These are phyloP conservation scores for Cylindrotheca closterium DNA, from an alignment of 108 stramenopile genomes.

Conservation along the genomic window DNA sequence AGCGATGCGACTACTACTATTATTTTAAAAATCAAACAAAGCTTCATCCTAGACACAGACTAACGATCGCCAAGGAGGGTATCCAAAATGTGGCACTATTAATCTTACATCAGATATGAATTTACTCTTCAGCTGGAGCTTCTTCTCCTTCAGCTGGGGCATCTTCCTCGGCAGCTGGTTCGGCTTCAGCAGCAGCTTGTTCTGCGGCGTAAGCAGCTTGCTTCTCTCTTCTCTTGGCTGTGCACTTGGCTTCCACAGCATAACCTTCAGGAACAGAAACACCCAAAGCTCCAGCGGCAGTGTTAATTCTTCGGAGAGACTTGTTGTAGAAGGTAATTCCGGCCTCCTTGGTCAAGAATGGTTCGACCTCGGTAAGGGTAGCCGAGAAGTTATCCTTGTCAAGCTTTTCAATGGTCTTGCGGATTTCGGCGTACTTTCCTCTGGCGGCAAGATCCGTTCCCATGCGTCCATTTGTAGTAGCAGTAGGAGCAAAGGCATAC, in stretches of 20 bases:
- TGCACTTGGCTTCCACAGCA: conserved; percentile 62
- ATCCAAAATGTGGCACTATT: too few species aligned
- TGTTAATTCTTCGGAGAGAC: conserved; percentile 45
- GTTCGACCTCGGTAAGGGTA: conserved; percentile 48
- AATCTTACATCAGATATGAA: too few species aligned
- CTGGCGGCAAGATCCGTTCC: neutral
- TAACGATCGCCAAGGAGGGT: too few species aligned
- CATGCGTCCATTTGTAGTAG: neutral
- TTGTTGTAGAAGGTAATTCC: conserved; percentile 56
- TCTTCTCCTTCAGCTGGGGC: conserved; percentile 31
- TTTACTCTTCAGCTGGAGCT: conserved; percentile 1
- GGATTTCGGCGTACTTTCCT: conserved; percentile 50
- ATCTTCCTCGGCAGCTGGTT: conserved; percentile 35
- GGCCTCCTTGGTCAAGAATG: conserved; percentile 56
- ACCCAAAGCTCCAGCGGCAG: conserved; percentile 43
- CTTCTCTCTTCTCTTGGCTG: conserved; percentile 49
- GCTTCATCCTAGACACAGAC: too few species aligned
- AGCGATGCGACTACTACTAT: too few species aligned
- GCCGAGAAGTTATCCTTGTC: conserved; percentile 53
- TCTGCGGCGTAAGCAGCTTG: conserved; percentile 56
- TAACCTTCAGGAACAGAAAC: conserved; percentile 43
- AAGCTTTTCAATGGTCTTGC: conserved; percentile 33
- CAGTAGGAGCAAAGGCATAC: conserved; percentile 10
- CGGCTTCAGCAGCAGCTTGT: conserved; percentile 43
- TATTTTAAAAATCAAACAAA: too few species aligned